Evolutionary conservation across 306 rosid species (phyloP).

Genomic region (Glycyrrhiza uralensis): DNA sequence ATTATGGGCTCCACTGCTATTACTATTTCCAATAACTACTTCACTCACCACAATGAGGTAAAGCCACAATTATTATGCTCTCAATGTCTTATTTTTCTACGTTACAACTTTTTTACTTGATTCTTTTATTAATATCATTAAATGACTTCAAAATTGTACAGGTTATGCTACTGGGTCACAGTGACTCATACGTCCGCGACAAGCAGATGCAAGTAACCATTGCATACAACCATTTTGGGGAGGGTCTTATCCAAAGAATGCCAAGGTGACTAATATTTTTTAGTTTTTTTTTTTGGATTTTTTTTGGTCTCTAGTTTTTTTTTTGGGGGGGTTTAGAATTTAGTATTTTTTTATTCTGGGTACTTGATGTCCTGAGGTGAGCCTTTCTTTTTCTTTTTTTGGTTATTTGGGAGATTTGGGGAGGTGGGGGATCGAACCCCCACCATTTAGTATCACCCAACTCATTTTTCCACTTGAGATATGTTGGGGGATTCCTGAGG

Average conservation of each 20-base stretch:
- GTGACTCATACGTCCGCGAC: constrained; percentile 81
- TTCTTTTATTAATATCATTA: not conserved
- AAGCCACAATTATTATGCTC: not conserved
- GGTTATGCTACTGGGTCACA: constrained; percentile 94
- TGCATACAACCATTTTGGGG: constrained; percentile 98
- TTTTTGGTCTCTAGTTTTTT: too few relatives aligned
- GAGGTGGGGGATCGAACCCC: too few relatives aligned
- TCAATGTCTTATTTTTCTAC: not conserved
- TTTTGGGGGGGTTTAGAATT: not conserved
- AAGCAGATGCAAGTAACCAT: constrained; percentile 97
- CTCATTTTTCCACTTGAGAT: too few relatives aligned
- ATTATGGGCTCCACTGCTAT: constrained; percentile 90
- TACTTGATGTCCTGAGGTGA: not conserved
- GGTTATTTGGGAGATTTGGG: too few relatives aligned
- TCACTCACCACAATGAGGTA: constrained; percentile 95
- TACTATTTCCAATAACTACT: constrained; percentile 85
- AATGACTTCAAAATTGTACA: constrained; percentile 25
- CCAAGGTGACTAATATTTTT: constrained; percentile 64
- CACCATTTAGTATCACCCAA: too few relatives aligned
- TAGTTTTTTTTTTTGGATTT: not conserved
- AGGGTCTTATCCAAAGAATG: constrained; percentile 96
- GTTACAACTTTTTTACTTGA: not conserved
- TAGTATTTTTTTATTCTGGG: constrained; percentile 1
- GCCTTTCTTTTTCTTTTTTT: not conserved
- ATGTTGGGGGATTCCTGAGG: too few relatives aligned